These are phyloP conservation scores for Trichosporon faecale DNA, from an alignment of 1,284 basidiomycete genomes.

Conservation along the genomic window DNA sequence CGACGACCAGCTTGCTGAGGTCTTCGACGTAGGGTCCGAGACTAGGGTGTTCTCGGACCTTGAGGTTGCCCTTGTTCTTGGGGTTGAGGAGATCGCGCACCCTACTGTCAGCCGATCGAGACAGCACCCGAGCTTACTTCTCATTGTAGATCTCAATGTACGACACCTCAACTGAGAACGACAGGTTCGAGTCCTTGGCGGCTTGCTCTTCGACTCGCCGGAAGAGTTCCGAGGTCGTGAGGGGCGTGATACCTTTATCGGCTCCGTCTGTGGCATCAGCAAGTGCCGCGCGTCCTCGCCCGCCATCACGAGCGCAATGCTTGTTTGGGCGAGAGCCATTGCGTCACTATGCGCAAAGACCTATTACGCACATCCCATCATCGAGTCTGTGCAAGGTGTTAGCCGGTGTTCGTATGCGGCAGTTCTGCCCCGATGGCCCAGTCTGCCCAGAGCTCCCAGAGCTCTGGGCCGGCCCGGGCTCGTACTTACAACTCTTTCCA, in stretches of 20 bases:
- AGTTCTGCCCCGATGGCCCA: too few relatives aligned
- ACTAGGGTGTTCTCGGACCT: constrained; percentile 93
- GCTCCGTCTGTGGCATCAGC: constrained; percentile 65
- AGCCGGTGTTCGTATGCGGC: constrained; percentile 21
- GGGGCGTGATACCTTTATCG: constrained; percentile 96
- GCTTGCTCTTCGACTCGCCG: constrained; percentile 70
- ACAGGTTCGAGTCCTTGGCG: constrained; percentile 64
- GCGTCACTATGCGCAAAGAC: constrained; percentile 3
- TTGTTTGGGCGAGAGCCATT: constrained; percentile 19
- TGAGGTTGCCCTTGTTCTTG: constrained; percentile 87
- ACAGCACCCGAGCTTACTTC: constrained; percentile 56
- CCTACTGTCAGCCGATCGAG: constrained; percentile 26
- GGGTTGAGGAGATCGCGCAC: constrained; percentile 93
- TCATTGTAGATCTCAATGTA: constrained; percentile 99
- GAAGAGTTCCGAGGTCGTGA: constrained; percentile 91
- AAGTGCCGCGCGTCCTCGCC: neutral
- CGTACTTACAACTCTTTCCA: constrained; percentile 48
- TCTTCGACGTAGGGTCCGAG: constrained; percentile 96
- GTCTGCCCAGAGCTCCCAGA: constrained; percentile 2
- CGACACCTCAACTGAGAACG: constrained; percentile 90
- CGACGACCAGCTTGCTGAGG: constrained; percentile 87
- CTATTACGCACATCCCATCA: constrained; percentile 88
- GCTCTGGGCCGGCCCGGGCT: neutral
- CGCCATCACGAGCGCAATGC: neutral
- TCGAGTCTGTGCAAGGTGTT: constrained; percentile 58